Conservation (phyloP, 176 grass and related monocot species). For the Guadua angustifolia region DNA sequence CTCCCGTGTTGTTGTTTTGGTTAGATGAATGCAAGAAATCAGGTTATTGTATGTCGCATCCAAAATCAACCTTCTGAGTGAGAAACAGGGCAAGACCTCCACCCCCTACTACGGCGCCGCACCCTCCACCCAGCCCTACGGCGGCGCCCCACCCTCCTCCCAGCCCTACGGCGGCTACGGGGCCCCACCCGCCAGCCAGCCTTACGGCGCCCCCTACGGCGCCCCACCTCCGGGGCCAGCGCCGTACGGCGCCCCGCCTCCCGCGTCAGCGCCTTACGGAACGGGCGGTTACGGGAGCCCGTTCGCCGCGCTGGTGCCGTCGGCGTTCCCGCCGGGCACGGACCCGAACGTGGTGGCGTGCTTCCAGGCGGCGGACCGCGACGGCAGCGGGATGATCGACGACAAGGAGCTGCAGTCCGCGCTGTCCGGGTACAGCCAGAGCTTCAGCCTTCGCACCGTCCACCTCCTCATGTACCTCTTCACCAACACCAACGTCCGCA, state of each 20-base stretch:
- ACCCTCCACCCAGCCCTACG: conserved; percentile 21
- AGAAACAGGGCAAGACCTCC: too few species aligned
- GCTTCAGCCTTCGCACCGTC: conserved; percentile 86
- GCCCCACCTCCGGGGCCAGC: neutral
- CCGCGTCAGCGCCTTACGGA: conserved; percentile 9
- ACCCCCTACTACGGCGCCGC: conserved; percentile 22
- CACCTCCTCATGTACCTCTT: conserved; percentile 98
- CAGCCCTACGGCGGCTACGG: conserved; percentile 30
- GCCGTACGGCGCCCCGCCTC: conserved; percentile 11
- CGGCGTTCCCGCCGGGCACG: conserved; percentile 76
- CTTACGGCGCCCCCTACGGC: conserved; percentile 36
- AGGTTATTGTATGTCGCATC: too few species aligned
- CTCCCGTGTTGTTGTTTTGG: too few species aligned
- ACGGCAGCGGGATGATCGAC: conserved; percentile 89
- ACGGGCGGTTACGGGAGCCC: conserved; percentile 54
- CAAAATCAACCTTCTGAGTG: too few species aligned
- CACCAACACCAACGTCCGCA: conserved; percentile 78
- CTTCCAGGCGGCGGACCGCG: conserved; percentile 90
- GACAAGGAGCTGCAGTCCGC: conserved; percentile 96
- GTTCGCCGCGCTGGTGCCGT: conserved; percentile 71
- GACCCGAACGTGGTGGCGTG: conserved; percentile 90
- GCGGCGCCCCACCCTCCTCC: conserved; percentile 12
- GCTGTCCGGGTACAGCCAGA: conserved; percentile 79
- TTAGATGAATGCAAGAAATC: too few species aligned
- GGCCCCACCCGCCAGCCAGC: neutral